Percentiles rank a stretch among this genome's conserved stretches.
Conservation (phyloP, 805 yeast species). For the Candida saitoana region DNA sequence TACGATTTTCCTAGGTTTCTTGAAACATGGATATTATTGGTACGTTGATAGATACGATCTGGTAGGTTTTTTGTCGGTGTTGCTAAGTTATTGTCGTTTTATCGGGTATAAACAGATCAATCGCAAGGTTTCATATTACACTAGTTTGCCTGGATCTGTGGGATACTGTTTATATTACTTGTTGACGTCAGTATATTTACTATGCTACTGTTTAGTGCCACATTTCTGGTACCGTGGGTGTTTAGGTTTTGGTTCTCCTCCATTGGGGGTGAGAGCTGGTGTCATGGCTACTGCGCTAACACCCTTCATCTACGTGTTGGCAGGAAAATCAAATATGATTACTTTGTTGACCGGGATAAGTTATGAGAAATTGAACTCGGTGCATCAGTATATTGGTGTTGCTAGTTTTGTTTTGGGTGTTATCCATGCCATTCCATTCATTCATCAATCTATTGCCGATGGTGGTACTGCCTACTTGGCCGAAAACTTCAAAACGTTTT, state of each 20-base stretch:
- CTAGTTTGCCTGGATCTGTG: conserved; percentile 32
- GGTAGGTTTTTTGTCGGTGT: conserved; percentile 22
- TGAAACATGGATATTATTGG: conserved; percentile 30
- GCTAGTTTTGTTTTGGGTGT: conserved; percentile 39
- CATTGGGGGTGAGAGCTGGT: conserved; percentile 52
- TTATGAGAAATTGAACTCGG: conserved; percentile 50
- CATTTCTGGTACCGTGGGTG: conserved; percentile 51
- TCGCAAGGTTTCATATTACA: conserved; percentile 15
- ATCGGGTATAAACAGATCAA: conserved; percentile 34
- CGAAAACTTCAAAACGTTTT: conserved; percentile 11
- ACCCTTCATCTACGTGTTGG: conserved; percentile 47
- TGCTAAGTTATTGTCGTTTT: conserved; percentile 29
- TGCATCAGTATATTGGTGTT: conserved; percentile 48
- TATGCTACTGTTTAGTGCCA: conserved; percentile 41
- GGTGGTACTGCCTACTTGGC: conserved; percentile 40
- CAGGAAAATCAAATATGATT: conserved; percentile 52
- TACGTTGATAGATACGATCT: conserved; percentile 2
- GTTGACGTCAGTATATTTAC: conserved; percentile 28
- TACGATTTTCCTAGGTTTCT: conserved; percentile 25
- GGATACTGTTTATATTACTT: conserved; percentile 37
- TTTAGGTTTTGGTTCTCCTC: conserved; percentile 56
- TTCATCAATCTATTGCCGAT: conserved; percentile 40
- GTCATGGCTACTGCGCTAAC: conserved; percentile 46
- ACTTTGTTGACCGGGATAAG: conserved; percentile 49
- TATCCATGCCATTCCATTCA: conserved; percentile 51